Base-by-base conservation (phyloP, 345 rosid genomes). In the Zanthoxylum bungeanum region DNA sequence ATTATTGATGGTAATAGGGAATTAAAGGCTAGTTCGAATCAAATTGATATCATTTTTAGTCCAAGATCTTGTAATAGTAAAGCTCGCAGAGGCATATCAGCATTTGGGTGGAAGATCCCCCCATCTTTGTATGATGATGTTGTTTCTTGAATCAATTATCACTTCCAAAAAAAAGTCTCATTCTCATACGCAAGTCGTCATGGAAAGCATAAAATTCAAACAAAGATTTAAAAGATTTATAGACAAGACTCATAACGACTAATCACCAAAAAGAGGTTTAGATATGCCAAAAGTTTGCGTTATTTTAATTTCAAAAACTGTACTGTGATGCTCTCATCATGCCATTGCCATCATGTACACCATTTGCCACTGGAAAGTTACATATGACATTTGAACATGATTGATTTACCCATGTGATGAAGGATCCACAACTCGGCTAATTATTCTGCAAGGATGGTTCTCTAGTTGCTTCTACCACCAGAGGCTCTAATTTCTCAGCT, bases 401-500 rank as follows among this genome's bases (percentile, higher is more conserved):
- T 24, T 21, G 28, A 33, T 55, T 21, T 62, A 50, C 31, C 51
- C 28, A 58, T 31, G 31, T 19, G 34, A 31, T 33, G 27, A 53
- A 49, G 21, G 47, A 61, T 40, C 68, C 49, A 21, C 56, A 36
- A 73, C 30, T 25, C 40, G 60, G 64, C 53, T 50, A 31, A 49
- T 50, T 84, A 89, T 60, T 88, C 90, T 0, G 87, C 80, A 82
- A 69, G 30, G 93, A 83, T 30, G 79, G 76, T 78, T 87, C 90
- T 64, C 72, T 85, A 51, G 85, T 76, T 36, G 90, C 65, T 78
- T 88, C 92, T 3, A 82, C 55, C 37, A 80, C 80, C 71, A 92
- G 62, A 7, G 89, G 89, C 70, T 94, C 95, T 27, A 90, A 25
- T 72, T 86, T 87, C 82, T 83, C 78, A 14, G 85, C 71, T 71